A percentile compares a stretch with the other conserved stretches of the same genome.
Conservation (phyloP, 768 basidiomycete genomes). For the Russula sp. region DNA sequence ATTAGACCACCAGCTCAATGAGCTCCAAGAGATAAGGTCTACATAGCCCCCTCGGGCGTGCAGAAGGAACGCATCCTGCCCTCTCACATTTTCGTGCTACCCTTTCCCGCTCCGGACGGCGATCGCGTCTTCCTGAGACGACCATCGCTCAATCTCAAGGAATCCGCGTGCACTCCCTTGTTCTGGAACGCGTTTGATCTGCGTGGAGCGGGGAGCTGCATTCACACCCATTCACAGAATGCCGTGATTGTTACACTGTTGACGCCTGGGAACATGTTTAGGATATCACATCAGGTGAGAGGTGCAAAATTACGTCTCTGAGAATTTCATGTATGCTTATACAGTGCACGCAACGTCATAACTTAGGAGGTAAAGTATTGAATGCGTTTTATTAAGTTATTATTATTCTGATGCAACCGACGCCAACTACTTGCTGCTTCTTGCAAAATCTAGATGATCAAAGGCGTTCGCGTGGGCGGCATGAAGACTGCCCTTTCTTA, state of each 20-base stretch:
- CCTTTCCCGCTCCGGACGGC: slow-evolving; percentile 66
- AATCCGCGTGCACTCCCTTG: slow-evolving; percentile 84
- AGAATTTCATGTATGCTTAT: too few species aligned
- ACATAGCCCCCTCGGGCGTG: slow-evolving; percentile 84
- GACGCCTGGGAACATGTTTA: slow-evolving; percentile 66
- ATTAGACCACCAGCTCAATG: neutral
- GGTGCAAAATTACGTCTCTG: slow-evolving; percentile 23
- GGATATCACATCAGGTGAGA: slow-evolving; percentile 78
- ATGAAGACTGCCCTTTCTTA: slow-evolving; percentile 75
- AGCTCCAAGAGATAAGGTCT: slow-evolving; percentile 62
- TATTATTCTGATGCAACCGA: neutral
- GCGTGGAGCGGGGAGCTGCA: slow-evolving; percentile 77
- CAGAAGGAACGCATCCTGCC: slow-evolving; percentile 87
- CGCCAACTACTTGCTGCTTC: neutral
- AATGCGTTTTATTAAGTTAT: neutral
- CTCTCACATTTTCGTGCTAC: slow-evolving; percentile 83
- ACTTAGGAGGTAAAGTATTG: slow-evolving; percentile 13
- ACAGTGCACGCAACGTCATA: neutral
- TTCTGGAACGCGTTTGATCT: slow-evolving; percentile 91
- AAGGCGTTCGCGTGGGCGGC: slow-evolving; percentile 76
- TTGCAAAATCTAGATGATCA: slow-evolving; percentile 70
- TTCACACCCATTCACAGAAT: slow-evolving; percentile 89
- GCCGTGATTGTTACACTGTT: slow-evolving; percentile 86
- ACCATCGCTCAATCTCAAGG: slow-evolving; percentile 67
- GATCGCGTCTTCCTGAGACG: slow-evolving; percentile 77